Conservation (phyloP, 495 filamentous ascomycete species). For the Tuber aestivum region DNA sequence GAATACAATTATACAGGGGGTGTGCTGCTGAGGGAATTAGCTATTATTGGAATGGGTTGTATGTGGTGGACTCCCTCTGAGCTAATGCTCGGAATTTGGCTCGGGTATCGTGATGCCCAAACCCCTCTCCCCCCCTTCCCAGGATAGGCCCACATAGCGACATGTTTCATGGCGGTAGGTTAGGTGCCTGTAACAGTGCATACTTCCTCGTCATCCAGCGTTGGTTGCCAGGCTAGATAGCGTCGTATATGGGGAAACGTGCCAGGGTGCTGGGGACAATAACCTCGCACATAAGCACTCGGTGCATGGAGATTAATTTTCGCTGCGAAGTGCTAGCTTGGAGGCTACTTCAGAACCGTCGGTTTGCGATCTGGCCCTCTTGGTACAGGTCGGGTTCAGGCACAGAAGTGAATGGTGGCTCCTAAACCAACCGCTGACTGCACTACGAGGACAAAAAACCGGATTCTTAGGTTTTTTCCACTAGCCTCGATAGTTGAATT, state of each 20-base stretch:
- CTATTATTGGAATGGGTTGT: neutral
- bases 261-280: neutral
- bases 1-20: no score
- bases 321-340: neutral
- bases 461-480: no score
- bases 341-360: neutral
- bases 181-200: neutral
- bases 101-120: neutral
- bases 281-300: neutral
- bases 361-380: no score
- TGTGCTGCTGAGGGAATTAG: neutral
- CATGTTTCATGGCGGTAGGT: no score
- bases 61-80: neutral
- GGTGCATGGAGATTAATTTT: neutral
- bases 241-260: neutral
- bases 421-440: neutral
- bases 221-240: neutral
- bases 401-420: no score
- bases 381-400: neutral
- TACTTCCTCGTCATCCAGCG: neutral
- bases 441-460: neutral
- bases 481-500: no score
- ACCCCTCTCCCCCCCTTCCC: neutral
- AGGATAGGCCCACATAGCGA: no score
- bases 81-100: neutral